These are phyloP conservation scores for Madurella fahalii DNA, from an alignment of 2,329 filamentous ascomycete genomes.

Conservation along the genomic window DNA sequence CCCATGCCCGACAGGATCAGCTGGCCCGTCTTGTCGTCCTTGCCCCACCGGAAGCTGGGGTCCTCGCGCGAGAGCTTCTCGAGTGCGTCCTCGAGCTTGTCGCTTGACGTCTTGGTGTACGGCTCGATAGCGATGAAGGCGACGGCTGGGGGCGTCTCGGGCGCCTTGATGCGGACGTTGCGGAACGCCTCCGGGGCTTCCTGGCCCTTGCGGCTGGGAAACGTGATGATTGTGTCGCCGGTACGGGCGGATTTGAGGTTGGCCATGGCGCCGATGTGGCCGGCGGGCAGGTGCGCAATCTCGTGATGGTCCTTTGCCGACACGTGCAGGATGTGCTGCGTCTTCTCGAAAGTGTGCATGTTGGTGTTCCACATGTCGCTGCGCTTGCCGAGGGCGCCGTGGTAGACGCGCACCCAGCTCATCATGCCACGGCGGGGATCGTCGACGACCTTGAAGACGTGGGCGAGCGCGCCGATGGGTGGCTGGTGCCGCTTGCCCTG, in stretches of 20 bases:
- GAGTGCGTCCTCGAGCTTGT: slow-evolving; percentile 71
- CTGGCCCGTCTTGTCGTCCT: slow-evolving; percentile 87
- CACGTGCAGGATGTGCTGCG: slow-evolving; percentile 79
- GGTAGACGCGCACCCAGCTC: slow-evolving; percentile 89
- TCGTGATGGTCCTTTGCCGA: slow-evolving; percentile 85
- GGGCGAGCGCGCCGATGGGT: slow-evolving; percentile 48
- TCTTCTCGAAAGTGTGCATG: slow-evolving; percentile 71
- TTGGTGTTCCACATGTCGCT: slow-evolving; percentile 82
- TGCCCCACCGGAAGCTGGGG: slow-evolving; percentile 78
- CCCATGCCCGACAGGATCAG: slow-evolving; percentile 96
- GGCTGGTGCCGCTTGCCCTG: slow-evolving; percentile 28
- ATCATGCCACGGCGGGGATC: slow-evolving; percentile 81
- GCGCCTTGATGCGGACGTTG: slow-evolving; percentile 77
- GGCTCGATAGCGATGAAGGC: slow-evolving; percentile 94
- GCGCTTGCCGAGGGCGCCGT: slow-evolving; percentile 72
- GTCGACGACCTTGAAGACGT: slow-evolving; percentile 92
- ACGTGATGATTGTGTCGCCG: slow-evolving; percentile 83
- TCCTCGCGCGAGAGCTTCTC: slow-evolving; percentile 82
- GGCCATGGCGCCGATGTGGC: slow-evolving; percentile 90
- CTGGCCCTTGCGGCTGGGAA: slow-evolving; percentile 52
- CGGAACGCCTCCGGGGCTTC: slow-evolving; percentile 65
- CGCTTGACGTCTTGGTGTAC: slow-evolving; percentile 60
- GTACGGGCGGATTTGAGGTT: slow-evolving; percentile 90
- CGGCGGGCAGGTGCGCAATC: slow-evolving; percentile 71
- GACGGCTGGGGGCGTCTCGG: slow-evolving; percentile 85